A percentile compares a stretch with the other conserved stretches of the same genome.
Conservation (phyloP, 169 alveolate species). For the Plasmodium malariae region DNA sequence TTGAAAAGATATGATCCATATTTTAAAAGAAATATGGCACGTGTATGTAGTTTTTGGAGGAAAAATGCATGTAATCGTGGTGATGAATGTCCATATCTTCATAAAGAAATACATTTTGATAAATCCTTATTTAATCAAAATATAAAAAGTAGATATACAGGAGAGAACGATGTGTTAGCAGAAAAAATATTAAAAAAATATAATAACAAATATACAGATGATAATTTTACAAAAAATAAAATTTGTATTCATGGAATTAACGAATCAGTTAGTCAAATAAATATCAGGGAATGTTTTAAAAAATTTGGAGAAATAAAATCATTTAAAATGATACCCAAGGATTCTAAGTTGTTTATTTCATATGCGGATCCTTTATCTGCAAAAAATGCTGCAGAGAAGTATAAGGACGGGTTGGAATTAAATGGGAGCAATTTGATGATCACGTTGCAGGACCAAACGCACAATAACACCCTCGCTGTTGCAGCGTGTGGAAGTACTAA, state of each 20-base stretch:
- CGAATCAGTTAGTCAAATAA: conserved; percentile 45
- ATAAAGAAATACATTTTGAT: conserved; percentile 82
- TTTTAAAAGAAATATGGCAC: conserved; percentile 93
- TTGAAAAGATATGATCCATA: conserved; percentile 90
- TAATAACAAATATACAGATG: conserved; percentile 32
- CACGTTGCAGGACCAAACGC: conserved; percentile 1
- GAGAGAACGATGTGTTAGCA: conserved; percentile 85
- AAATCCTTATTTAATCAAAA: conserved; percentile 82
- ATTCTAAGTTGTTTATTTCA: conserved; percentile 66
- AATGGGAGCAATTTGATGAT: conserved; percentile 66
- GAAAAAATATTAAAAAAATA: conserved; percentile 73
- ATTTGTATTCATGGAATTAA: conserved; percentile 70
- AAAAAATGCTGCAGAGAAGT: conserved; percentile 54
- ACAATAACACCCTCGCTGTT: background rate
- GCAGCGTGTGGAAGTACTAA: too few species aligned
- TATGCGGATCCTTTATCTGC: conserved; percentile 29
- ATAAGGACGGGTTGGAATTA: conserved; percentile 61
- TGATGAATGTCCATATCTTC: conserved; percentile 94
- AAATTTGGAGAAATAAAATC: conserved; percentile 75
- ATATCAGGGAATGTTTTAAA: conserved; percentile 63
- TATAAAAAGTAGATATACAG: conserved; percentile 83
- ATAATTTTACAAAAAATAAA: conserved; percentile 20
- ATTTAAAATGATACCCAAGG: conserved; percentile 69
- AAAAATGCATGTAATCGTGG: conserved; percentile 96
- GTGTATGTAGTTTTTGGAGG: conserved; percentile 95